phyloP scores from a whole-genome alignment of 768 basidiomycete genomes.

The Clitopilus hobsonii region DNA sequence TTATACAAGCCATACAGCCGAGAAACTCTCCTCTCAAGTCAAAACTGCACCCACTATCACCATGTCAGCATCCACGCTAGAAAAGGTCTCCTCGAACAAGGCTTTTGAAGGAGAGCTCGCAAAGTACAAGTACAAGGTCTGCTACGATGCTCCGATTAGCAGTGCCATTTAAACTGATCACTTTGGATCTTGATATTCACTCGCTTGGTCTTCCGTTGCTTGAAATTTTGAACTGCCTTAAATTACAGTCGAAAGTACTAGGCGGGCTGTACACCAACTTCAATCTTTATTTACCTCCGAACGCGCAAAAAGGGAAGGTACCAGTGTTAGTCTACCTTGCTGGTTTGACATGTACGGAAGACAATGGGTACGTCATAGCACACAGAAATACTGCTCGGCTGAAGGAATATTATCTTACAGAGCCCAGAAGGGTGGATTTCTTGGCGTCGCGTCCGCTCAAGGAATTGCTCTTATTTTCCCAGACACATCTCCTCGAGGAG shows the following conservation, averaged over 20 bases:
- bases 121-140: constrained; percentile 84
- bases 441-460: constrained; percentile 79
- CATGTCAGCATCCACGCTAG: constrained; percentile 33
- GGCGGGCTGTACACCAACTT: constrained; percentile 72
- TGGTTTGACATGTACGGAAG: constrained; percentile 87
- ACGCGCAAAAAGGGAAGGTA: constrained; percentile 44
- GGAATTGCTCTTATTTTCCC: constrained; percentile 91
- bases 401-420: constrained; percentile 29
- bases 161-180: constrained; percentile 2
- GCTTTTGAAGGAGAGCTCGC: constrained; percentile 74
- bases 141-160: constrained; percentile 3
- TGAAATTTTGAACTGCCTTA: not conserved
- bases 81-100: constrained; percentile 73
- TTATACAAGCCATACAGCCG: not conserved
- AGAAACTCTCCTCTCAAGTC: not conserved
- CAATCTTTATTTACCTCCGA: constrained; percentile 83
- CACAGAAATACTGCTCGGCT: not conserved
- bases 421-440: constrained; percentile 90
- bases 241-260: constrained; percentile 56
- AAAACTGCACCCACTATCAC: constrained; percentile 6
- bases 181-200: not conserved
- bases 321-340: constrained; percentile 82
- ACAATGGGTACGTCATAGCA: constrained; percentile 66
- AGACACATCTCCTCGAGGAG: constrained; percentile 93
- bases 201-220: not conserved